phyloP scores from a whole-genome alignment of 2,329 filamentous ascomycete species.

The Trichoderma guizhouense region DNA sequence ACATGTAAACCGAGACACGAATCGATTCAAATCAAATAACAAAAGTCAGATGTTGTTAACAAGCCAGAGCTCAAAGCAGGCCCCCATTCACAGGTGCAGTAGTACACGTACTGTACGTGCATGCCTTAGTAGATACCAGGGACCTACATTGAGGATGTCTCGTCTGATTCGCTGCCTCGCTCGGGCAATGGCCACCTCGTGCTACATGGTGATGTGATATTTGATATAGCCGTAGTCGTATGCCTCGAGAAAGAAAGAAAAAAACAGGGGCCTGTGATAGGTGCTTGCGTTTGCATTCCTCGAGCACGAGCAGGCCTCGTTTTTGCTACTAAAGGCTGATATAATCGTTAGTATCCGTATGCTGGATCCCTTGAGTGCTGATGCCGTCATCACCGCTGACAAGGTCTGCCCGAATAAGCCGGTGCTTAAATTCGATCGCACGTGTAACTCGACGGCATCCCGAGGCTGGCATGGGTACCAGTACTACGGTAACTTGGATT shows the following conservation, averaged over 20 bases:
- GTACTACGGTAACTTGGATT: not conserved
- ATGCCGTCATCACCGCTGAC: slow-evolving; percentile 8
- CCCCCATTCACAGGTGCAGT: not conserved
- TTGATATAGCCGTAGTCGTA: not conserved
- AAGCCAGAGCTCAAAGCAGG: not conserved
- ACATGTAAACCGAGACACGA: not conserved
- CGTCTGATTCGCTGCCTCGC: slow-evolving; percentile 9
- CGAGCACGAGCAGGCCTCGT: not conserved
- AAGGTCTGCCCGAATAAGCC: slow-evolving; percentile 5
- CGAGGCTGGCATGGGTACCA: not conserved
- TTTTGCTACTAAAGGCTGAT: not conserved
- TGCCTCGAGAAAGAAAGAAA: not conserved
- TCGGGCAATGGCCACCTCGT: not conserved
- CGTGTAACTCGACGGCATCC: not conserved
- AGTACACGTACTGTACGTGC: not conserved
- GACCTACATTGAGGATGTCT: not conserved
- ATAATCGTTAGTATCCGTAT: not conserved
- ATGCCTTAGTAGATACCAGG: not conserved
- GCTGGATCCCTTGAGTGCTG: not conserved
- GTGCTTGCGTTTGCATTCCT: not conserved
- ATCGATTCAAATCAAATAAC: not conserved
- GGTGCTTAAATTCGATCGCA: not conserved
- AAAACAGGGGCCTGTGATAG: not conserved
- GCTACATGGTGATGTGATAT: not conserved
- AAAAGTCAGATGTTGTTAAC: not conserved